Evolutionary conservation across 2,329 filamentous ascomycete species (phyloP).

Genomic region (Coleophoma cylindrospora): DNA sequence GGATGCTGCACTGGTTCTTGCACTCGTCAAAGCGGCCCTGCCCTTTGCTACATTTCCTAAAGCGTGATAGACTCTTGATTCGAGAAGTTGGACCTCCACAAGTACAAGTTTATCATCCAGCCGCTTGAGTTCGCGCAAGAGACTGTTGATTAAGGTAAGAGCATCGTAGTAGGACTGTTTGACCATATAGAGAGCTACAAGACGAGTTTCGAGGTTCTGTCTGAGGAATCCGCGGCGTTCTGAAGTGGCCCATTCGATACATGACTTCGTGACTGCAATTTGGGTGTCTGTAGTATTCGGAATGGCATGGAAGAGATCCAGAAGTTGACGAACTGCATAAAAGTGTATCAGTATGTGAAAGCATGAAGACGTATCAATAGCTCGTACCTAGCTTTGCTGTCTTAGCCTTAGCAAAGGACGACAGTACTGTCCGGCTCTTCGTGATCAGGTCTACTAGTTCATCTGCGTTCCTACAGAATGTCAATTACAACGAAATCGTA

Average conservation of each 20-base stretch:
- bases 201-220: constrained; percentile 94
- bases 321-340: constrained; percentile 78
- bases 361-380: neutral
- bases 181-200: constrained; percentile 91
- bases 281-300: constrained; percentile 93
- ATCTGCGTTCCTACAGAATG: constrained; percentile 59
- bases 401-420: constrained; percentile 97
- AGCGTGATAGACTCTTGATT: constrained; percentile 95
- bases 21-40: constrained; percentile 88
- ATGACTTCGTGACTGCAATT: constrained; percentile 93
- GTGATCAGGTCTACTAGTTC: constrained; percentile 87
- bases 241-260: constrained; percentile 97
- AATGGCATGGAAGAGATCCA: constrained; percentile 91
- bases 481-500: constrained; percentile 20
- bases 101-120: constrained; percentile 97
- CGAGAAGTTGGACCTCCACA: constrained; percentile 94
- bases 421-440: constrained; percentile 84
- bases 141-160: constrained; percentile 90
- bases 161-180: constrained; percentile 98
- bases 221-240: constrained; percentile 94
- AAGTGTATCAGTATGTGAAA: constrained; percentile 1
- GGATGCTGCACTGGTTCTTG: constrained; percentile 89
- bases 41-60: constrained; percentile 95
- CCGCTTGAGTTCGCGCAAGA: constrained; percentile 94
- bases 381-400: constrained; percentile 89